Evolutionary conservation across 1,284 basidiomycete species (phyloP), one percentile per base, ranked within the genome.

Genomic region (Macrocystidia cucumis): DNA sequence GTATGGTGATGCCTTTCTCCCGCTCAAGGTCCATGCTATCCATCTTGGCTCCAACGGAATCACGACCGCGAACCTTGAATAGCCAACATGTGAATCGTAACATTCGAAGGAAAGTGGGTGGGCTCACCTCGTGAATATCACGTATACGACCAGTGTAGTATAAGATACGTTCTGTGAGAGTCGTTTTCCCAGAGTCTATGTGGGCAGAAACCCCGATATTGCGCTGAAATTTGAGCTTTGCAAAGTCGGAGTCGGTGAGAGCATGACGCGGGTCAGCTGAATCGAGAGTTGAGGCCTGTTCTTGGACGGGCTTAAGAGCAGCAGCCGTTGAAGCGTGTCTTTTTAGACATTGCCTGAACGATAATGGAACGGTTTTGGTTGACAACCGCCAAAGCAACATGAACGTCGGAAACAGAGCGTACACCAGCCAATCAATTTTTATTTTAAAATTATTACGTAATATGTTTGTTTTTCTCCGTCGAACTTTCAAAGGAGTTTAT

Each of bases 1-100:
- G 95, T 47, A 99, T 99, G 19, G 96, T 98, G 54, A 99, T 99
- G 32, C 95, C 96, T 65, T 99, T 98, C 63, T 98, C 96, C 32
- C 95, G 73, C 60, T 99, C 96, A 5, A 99, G 72, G 50, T 98
- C 96, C 95, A 99, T 99, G 52, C 85, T 90, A 63, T 99, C 95
- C 96, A 99, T 99, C 70, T 99, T 98, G 16, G 95, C 96, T 33
- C 95, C 96, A 16, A 98, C 92, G 34, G 84, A 82, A 59, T 98
- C 95, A 37, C 87, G 75, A 26, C 96, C 96, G 48, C 96, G 74
- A 45, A 89, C 84, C 84, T 87, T 46, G 14, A 35, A 31, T 9
- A 28, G 29, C 26, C 20, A n/a, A 12, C 20, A 41, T 31, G 43
- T 25, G 26, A 29, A 23, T 29, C 36, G 18, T 22, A 25, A 24